phyloP scores from a whole-genome alignment of 78 protist genomes.

The Speleostelium caveatum region DNA sequence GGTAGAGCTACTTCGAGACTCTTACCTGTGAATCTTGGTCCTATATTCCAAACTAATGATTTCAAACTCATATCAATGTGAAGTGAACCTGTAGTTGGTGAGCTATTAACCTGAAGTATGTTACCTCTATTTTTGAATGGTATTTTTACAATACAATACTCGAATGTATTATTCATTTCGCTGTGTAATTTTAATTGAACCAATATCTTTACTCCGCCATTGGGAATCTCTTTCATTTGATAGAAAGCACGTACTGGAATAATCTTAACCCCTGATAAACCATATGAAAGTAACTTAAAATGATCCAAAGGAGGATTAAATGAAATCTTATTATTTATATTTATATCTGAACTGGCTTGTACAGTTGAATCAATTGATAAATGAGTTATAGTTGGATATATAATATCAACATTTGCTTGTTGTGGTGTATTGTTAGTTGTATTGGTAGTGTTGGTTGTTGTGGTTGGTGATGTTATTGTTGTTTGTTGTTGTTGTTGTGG shows the following conservation, averaged over 20 bases:
- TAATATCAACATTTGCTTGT: neutral
- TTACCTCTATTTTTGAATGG: slow-evolving; percentile 48
- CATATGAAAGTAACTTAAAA: slow-evolving; percentile 20
- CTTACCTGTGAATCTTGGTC: slow-evolving; percentile 56
- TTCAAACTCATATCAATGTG: slow-evolving; percentile 10
- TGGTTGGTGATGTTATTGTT: neutral
- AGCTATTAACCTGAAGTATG: slow-evolving; percentile 11
- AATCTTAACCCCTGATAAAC: slow-evolving; percentile 21
- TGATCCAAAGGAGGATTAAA: slow-evolving; percentile 64
- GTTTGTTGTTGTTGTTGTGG: neutral
- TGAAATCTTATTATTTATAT: slow-evolving; percentile 60
- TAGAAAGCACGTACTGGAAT: slow-evolving; percentile 69
- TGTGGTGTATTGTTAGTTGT: neutral
- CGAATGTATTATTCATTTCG: slow-evolving; percentile 40
- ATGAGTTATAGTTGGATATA: slow-evolving; percentile 42
- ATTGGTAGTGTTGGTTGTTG: neutral
- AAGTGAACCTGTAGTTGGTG: slow-evolving; percentile 51
- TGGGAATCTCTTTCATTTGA: slow-evolving; percentile 57
- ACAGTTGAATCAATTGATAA: slow-evolving; percentile 61
- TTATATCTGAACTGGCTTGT: slow-evolving; percentile 63
- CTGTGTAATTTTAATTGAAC: slow-evolving; percentile 50
- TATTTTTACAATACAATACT: slow-evolving; percentile 39
- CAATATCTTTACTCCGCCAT: slow-evolving; percentile 9
- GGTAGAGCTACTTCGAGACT: slow-evolving; percentile 77
- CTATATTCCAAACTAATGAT: slow-evolving; percentile 68